Evolutionary conservation across 2,329 filamentous ascomycete genomes (phyloP).

Genomic region (Blastomyces parvus): DNA sequence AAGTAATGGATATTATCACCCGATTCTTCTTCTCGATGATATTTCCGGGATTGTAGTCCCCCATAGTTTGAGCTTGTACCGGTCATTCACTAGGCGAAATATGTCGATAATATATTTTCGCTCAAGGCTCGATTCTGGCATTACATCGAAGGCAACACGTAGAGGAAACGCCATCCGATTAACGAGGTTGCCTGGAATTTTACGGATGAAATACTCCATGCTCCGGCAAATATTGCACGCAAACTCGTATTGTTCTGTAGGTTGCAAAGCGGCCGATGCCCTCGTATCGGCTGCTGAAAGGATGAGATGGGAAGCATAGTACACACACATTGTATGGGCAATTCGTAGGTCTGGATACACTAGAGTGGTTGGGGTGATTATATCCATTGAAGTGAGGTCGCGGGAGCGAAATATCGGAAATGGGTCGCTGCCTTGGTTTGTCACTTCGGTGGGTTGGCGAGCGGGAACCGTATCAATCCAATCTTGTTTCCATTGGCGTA

Average conservation of each 20-base stretch:
- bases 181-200: constrained; percentile 21
- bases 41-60: constrained; percentile 9
- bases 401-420: constrained; percentile 20
- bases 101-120: constrained; percentile 21
- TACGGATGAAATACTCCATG: constrained; percentile 23
- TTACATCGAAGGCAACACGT: constrained; percentile 22
- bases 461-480: constrained; percentile 21
- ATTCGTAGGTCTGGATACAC: constrained; percentile 22
- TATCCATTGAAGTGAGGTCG: constrained; percentile 17
- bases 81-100: constrained; percentile 14
- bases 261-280: constrained; percentile 17
- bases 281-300: constrained; percentile 19
- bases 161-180: constrained; percentile 25
- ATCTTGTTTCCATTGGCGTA: constrained; percentile 20
- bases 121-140: constrained; percentile 22
- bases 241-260: constrained; percentile 21
- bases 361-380: constrained; percentile 15
- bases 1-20: background rate
- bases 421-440: constrained; percentile 8
- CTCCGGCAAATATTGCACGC: constrained; percentile 26
- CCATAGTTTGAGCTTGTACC: constrained; percentile 9
- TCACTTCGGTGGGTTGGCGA: constrained; percentile 14
- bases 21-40: background rate
- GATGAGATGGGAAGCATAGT: constrained; percentile 22
- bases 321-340: constrained; percentile 20